A percentile compares a stretch with the other conserved stretches of the same genome.
Conservation (phyloP, 345 rosid genomes). For the Acer yangbiense region DNA sequence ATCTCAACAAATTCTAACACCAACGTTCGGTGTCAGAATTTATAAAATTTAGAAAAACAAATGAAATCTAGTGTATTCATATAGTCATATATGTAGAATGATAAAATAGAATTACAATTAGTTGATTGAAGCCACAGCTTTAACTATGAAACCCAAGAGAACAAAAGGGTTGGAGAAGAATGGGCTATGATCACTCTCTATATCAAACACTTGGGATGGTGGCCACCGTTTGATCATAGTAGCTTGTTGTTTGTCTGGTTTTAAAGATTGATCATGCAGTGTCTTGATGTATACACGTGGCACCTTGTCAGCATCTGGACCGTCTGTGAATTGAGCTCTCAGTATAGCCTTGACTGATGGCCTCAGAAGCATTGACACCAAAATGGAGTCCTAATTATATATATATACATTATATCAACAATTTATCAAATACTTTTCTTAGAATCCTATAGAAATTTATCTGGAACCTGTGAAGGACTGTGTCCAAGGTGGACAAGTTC, state of each 20-base stretch:
- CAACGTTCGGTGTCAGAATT: no score
- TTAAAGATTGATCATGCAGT: slow-evolving; percentile 28
- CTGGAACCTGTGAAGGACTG: no score
- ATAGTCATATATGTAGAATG: no score
- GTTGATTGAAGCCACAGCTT: slow-evolving; percentile 14
- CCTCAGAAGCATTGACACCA: slow-evolving; percentile 37
- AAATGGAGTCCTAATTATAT: slow-evolving; percentile 27
- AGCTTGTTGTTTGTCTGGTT: slow-evolving; percentile 25
- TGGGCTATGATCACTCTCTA: slow-evolving; percentile 46
- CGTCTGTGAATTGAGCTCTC: slow-evolving; percentile 14
- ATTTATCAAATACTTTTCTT: no score
- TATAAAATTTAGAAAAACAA: no score
- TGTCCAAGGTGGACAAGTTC: no score
- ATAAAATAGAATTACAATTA: neutral
- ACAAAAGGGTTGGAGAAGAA: slow-evolving; percentile 41
- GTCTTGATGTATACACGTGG: slow-evolving; percentile 43
- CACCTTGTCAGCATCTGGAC: slow-evolving; percentile 29
- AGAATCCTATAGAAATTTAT: no score
- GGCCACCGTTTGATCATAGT: slow-evolving; percentile 41
- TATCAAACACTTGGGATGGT: slow-evolving; percentile 28
- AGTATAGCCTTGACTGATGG: neutral
- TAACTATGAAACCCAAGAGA: slow-evolving; percentile 27
- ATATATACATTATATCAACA: neutral
- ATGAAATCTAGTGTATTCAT: no score
- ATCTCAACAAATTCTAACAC: no score